A percentile compares a stretch with the other conserved stretches of the same genome.
These are phyloP conservation scores for Fusarium decemcellulare DNA, from an alignment of 2,329 filamentous ascomycete genomes.

Conservation along the genomic window DNA sequence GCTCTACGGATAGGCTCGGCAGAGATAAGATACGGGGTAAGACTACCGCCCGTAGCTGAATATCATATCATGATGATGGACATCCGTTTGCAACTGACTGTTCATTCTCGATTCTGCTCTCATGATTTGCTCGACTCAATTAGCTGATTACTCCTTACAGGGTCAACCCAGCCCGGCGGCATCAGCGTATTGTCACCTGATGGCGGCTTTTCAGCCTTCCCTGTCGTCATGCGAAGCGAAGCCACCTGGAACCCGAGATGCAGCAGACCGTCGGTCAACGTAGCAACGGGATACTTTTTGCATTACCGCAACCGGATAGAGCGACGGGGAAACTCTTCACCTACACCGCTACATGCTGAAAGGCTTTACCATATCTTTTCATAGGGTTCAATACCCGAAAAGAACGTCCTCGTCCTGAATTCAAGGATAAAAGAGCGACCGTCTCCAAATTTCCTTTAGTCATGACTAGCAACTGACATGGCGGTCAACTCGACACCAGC, in stretches of 20 bases:
- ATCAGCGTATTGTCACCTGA: conserved; percentile 19
- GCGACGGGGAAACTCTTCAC: too few species aligned
- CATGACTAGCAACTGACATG: background rate
- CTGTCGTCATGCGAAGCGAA: conserved; percentile 15
- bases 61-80: conserved; percentile 8
- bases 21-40: conserved; percentile 20
- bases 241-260: background rate
- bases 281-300: background rate
- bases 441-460: too few species aligned
- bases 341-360: too few species aligned
- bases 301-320: background rate
- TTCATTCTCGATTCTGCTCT: background rate
- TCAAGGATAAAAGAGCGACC: too few species aligned
- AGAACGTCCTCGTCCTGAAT: too few species aligned
- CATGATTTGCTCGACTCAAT: background rate
- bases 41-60: background rate
- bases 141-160: background rate
- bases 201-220: conserved; percentile 13
- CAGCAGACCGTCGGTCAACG: conserved; percentile 1
- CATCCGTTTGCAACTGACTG: background rate
- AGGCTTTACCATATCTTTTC: too few species aligned
- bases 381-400: too few species aligned
- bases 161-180: background rate
- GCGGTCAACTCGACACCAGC: conserved; percentile 13
- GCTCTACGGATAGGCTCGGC: conserved; percentile 10